Conservation (phyloP, 2,329 filamentous ascomycete genomes). For the Fusarium sp. region DNA sequence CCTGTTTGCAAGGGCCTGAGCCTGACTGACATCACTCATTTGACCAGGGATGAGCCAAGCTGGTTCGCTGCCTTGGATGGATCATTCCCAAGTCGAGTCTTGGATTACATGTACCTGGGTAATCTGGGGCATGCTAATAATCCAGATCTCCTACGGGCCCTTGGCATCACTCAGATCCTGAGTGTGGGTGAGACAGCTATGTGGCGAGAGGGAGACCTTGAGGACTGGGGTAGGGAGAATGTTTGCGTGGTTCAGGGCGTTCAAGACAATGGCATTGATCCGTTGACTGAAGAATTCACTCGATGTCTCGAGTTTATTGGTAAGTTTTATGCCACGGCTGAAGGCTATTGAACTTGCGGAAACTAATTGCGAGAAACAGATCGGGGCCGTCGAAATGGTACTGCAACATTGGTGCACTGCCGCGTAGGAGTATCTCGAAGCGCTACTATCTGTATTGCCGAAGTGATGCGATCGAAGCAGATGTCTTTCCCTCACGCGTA, state of each 20-base stretch:
- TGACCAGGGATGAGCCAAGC: slow-evolving; percentile 70
- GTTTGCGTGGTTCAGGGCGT: slow-evolving; percentile 84
- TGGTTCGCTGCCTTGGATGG: slow-evolving; percentile 91
- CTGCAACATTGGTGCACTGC: slow-evolving; percentile 93
- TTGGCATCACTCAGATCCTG: slow-evolving; percentile 88
- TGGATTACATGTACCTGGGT: slow-evolving; percentile 96
- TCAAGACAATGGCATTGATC: slow-evolving; percentile 97
- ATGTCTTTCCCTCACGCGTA: slow-evolving; percentile 93
- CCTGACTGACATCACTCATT: slow-evolving; percentile 61
- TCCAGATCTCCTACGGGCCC: slow-evolving; percentile 77
- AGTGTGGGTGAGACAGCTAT: slow-evolving; percentile 90
- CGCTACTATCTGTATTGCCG: slow-evolving; percentile 98
- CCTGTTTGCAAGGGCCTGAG: slow-evolving; percentile 63
- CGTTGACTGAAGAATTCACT: slow-evolving; percentile 85
- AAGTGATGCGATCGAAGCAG: slow-evolving; percentile 86
- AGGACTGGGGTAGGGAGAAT: slow-evolving; percentile 80
- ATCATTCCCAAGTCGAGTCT: slow-evolving; percentile 86
- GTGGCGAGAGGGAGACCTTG: slow-evolving; percentile 78
- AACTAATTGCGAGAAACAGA: slow-evolving; percentile 61
- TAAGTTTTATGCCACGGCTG: slow-evolving; percentile 58
- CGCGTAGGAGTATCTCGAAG: slow-evolving; percentile 95
- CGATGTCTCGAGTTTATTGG: slow-evolving; percentile 92
- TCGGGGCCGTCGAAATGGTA: slow-evolving; percentile 78
- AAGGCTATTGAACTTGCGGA: background rate
- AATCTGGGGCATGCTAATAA: slow-evolving; percentile 96